Evolutionary conservation across 495 filamentous ascomycete genomes (phyloP).

Genomic region (Talaromyces proteolyticus): DNA sequence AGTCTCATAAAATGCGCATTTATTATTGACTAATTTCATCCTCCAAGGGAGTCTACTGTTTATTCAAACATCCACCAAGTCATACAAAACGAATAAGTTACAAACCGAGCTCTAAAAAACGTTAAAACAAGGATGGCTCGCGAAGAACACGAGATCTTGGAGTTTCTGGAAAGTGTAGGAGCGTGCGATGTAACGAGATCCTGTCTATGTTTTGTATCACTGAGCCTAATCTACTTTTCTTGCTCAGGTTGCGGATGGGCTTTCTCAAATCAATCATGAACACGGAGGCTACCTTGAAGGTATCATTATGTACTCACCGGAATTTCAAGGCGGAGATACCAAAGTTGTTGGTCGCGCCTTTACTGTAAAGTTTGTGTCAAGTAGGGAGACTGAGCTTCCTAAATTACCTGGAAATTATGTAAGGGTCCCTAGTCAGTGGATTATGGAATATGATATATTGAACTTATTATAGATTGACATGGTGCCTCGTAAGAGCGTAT

Average conservation of each 20-base stretch:
- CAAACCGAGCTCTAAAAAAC: too few relatives aligned
- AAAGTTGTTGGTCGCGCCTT: slow-evolving; percentile 52
- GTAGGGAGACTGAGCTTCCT: slow-evolving; percentile 30
- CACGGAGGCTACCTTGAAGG: slow-evolving; percentile 51
- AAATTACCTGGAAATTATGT: slow-evolving; percentile 45
- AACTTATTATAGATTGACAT: slow-evolving; percentile 41
- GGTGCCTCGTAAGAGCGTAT: slow-evolving; percentile 36
- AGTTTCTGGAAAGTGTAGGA: slow-evolving; percentile 4
- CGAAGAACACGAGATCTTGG: background rate
- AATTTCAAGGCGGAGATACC: slow-evolving; percentile 43
- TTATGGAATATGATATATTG: background rate
- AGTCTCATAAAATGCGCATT: too few relatives aligned
- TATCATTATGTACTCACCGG: slow-evolving; percentile 50
- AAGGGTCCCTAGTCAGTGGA: too few relatives aligned
- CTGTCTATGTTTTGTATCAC: background rate
- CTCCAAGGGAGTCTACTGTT: too few relatives aligned
- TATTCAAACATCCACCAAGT: too few relatives aligned
- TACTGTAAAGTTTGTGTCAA: slow-evolving; percentile 46
- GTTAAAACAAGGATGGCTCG: too few relatives aligned
- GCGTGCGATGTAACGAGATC: slow-evolving; percentile 3
- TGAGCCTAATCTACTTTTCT: background rate
- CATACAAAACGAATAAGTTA: too few relatives aligned
- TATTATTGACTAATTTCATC: too few relatives aligned
- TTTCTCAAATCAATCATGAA: slow-evolving; percentile 38
- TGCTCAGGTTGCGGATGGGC: slow-evolving; percentile 19